Conservation (phyloP, 2,329 filamentous ascomycete species). For the Colletotrichum acutatum region DNA sequence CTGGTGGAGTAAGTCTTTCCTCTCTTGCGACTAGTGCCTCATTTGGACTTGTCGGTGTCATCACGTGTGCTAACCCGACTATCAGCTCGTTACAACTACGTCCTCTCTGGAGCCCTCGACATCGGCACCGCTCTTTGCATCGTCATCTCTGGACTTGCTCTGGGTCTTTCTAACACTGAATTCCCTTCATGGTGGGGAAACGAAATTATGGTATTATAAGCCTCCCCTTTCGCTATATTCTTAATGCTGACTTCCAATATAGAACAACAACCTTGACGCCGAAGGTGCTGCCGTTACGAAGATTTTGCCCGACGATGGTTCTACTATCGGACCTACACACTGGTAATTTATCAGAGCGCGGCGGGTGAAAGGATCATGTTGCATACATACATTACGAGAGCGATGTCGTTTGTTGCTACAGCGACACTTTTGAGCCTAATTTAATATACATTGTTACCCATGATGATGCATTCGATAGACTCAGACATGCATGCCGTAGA, state of each 20-base stretch:
- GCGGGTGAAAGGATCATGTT: no score
- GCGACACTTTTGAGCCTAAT: no score
- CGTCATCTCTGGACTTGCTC: constrained; percentile 60
- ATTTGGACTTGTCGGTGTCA: neutral
- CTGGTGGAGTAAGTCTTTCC: constrained; percentile 60
- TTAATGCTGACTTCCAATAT: neutral
- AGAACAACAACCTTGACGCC: constrained; percentile 44
- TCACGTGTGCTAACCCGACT: neutral
- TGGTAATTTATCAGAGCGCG: constrained; percentile 37
- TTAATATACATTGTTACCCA: no score
- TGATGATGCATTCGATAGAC: no score
- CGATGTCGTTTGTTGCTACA: no score
- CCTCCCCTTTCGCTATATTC: no score
- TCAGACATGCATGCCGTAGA: no score
- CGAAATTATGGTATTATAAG: constrained; percentile 41
- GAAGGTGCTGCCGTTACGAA: constrained; percentile 43
- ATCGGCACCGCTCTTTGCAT: constrained; percentile 69
- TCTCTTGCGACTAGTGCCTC: no score
- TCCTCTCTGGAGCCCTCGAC: constrained; percentile 67
- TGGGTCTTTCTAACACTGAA: constrained; percentile 55
- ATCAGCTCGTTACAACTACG: constrained; percentile 65
- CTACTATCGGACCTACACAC: constrained; percentile 41
- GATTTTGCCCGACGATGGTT: constrained; percentile 40
- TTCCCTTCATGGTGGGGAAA: constrained; percentile 65
- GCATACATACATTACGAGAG: no score